phyloP scores from a whole-genome alignment of 2,329 filamentous ascomycete species.

The Chalaropsis thielavioides region DNA sequence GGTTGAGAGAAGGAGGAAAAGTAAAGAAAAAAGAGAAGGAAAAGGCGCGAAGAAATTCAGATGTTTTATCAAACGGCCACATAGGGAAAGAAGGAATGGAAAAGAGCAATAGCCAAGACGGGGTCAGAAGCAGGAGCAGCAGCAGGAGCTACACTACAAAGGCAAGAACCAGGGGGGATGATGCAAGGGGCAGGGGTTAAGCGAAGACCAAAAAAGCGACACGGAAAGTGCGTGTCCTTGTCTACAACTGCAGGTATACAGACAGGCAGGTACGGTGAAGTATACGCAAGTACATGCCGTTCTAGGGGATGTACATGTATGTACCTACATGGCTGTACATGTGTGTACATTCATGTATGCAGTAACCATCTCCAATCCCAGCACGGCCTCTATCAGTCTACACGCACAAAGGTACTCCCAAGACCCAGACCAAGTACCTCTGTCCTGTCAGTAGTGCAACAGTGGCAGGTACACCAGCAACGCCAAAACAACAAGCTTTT shows the following conservation, averaged over 20 bases:
- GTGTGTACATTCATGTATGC: not conserved
- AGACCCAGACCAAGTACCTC: not conserved
- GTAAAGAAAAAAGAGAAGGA: not conserved
- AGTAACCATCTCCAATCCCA: no score
- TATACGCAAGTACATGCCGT: not conserved
- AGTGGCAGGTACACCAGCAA: no score
- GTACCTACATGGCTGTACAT: not conserved
- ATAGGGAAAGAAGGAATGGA: slow-evolving; percentile 5
- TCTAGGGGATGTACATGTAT: not conserved
- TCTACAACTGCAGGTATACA: no score
- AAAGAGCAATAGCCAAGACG: not conserved
- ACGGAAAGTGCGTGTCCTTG: not conserved
- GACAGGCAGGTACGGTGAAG: no score
- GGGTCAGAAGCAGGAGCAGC: not conserved
- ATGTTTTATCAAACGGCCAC: slow-evolving; percentile 5
- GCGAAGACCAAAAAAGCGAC: slow-evolving; percentile 4
- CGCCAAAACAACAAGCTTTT: no score
- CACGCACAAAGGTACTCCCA: not conserved
- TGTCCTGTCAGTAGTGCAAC: not conserved
- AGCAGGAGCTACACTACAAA: not conserved
- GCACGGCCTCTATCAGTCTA: not conserved
- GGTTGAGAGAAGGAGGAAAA: not conserved
- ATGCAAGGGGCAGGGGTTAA: slow-evolving; percentile 3
- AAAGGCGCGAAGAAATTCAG: not conserved
- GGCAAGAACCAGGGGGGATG: not conserved